A percentile compares a stretch with the other conserved stretches of the same genome.
phyloP scores from a whole-genome alignment of 306 rosid species.

The Pueraria montana region DNA sequence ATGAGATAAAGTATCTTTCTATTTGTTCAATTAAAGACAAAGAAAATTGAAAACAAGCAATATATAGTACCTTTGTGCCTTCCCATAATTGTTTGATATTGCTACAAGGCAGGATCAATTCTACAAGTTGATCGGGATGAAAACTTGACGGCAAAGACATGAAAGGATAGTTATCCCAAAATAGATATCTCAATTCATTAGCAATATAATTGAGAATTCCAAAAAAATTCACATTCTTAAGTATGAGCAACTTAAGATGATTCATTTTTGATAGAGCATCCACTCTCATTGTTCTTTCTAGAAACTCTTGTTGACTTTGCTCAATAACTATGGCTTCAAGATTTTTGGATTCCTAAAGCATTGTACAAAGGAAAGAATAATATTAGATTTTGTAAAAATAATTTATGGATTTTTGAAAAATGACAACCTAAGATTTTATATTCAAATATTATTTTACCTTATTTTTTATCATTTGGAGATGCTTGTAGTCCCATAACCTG shows the following conservation, averaged over 20 bases:
- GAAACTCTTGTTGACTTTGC: neutral
- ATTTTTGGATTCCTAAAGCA: neutral
- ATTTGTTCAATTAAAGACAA: too few relatives aligned
- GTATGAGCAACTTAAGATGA: neutral
- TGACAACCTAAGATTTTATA: neutral
- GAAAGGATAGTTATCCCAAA: neutral
- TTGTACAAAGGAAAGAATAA: neutral
- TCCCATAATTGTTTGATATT: conserved; percentile 32
- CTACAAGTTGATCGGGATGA: neutral
- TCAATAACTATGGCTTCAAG: neutral
- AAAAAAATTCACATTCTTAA: neutral
- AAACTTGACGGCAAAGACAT: conserved; percentile 17
- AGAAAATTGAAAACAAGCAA: neutral
- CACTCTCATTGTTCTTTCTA: neutral
- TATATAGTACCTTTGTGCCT: conserved; percentile 5
- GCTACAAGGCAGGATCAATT: neutral
- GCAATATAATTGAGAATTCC: neutral
- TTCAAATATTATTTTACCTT: neutral
- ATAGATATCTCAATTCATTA: neutral
- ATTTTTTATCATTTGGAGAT: neutral
- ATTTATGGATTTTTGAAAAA: too few relatives aligned
- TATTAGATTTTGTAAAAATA: neutral
- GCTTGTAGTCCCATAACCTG: conserved; percentile 2
- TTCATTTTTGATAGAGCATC: neutral
- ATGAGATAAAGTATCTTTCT: too few relatives aligned